Percentiles rank a stretch among this genome's conserved stretches.
Conservation (phyloP, 2,329 filamentous ascomycete genomes). For the Paecilomyces fulvus region DNA sequence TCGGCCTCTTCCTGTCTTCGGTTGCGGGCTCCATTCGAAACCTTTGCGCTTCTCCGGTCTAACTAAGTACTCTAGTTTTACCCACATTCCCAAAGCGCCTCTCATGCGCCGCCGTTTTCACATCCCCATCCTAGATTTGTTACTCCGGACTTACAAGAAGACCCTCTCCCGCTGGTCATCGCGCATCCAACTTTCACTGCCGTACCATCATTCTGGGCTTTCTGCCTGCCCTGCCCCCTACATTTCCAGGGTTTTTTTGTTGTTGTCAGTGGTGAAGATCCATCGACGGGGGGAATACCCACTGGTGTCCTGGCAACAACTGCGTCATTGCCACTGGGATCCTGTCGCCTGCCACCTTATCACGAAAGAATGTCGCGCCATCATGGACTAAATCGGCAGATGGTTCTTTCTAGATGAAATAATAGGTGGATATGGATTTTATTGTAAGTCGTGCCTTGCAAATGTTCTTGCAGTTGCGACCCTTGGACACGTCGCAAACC, state of each 20-base stretch:
- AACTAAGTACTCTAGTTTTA: too few relatives aligned
- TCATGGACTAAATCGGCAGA: conserved; percentile 22
- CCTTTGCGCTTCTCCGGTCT: not conserved
- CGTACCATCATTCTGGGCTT: not conserved
- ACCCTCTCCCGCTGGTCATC: not conserved
- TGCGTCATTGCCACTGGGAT: not conserved
- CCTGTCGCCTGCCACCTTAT: conserved; percentile 1
- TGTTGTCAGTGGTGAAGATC: not conserved
- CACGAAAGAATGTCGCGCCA: conserved; percentile 24
- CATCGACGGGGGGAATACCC: not conserved
- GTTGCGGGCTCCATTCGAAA: not conserved
- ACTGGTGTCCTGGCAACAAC: not conserved
- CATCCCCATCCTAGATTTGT: not conserved
- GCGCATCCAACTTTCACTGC: not conserved
- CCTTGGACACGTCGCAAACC: not conserved
- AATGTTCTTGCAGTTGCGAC: not conserved
- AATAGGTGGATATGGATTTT: conserved; percentile 33
- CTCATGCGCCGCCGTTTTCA: not conserved
- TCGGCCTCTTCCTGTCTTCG: not conserved
- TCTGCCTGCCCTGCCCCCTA: not conserved
- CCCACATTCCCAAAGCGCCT: not conserved
- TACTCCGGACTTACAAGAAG: not conserved
- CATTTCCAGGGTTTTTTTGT: not conserved
- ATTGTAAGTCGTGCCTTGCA: conserved; percentile 27
- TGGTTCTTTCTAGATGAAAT: conserved; percentile 19